phyloP scores from a whole-genome alignment of 257 asterid species.

The Echites panduratus region DNA sequence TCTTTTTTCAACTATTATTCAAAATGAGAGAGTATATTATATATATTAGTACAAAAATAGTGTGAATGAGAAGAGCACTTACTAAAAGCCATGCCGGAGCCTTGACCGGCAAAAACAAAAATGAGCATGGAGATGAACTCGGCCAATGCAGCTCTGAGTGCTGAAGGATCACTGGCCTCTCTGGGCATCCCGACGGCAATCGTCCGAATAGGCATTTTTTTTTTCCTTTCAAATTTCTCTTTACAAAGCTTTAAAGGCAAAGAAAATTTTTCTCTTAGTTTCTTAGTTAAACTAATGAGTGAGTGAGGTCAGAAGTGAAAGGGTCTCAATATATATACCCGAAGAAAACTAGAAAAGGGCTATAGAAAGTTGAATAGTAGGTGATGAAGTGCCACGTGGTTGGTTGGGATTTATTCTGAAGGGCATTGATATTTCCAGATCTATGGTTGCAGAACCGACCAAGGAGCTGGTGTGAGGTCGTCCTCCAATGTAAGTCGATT shows the following conservation, averaged over 20 bases:
- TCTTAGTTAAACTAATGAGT: not conserved
- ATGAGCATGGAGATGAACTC: slow-evolving; percentile 39
- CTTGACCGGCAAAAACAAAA: slow-evolving; percentile 34
- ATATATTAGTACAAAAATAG: too few species aligned
- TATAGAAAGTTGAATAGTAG: not conserved
- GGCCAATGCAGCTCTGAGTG: slow-evolving; percentile 29
- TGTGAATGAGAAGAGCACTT: not conserved
- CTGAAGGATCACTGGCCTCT: slow-evolving; percentile 31
- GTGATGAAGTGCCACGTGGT: not conserved
- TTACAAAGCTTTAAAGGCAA: too few species aligned
- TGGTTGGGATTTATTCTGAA: slow-evolving; percentile 11
- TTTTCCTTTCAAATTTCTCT: too few species aligned
- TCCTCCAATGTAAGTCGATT: not conserved
- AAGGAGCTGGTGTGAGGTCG: not conserved
- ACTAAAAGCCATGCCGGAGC: slow-evolving; percentile 39
- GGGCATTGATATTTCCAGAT: not conserved
- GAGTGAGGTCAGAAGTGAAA: not conserved
- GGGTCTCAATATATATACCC: not conserved
- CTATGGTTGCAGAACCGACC: not conserved
- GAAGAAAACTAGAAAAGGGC: slow-evolving; percentile 5
- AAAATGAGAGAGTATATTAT: too few species aligned
- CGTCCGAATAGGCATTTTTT: slow-evolving; percentile 25
- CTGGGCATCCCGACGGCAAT: slow-evolving; percentile 28
- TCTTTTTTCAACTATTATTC: too few species aligned
- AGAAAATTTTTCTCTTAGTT: not conserved